Base-by-base conservation (phyloP, 192 early-diverging fungal genomes). In the Gonapodya prolifera region DNA sequence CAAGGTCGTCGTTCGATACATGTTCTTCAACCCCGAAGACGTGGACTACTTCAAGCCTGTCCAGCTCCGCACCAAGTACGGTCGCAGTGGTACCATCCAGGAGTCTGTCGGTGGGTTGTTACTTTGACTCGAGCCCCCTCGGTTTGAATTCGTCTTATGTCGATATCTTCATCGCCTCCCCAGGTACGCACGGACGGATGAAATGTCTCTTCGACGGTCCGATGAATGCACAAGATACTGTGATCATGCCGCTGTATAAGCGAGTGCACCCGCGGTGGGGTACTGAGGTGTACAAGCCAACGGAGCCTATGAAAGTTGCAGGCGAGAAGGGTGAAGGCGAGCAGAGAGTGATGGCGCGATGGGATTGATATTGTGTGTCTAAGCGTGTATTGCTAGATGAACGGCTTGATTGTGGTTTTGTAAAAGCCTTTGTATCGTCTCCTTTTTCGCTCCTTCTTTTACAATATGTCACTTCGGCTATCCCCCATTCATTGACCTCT, bases 231-330 rank as follows among this genome's bases (percentile, higher is more conserved):
- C 93, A 96, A 81, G 97, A 99, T 84, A 96, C 95, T 0, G 86
- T 98, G 33, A 95, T 93, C 90, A 94, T 99, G 94, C 91, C 91
- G 77, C 85, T 99, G 77, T 99, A 95, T 85, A 97, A 99, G 87
- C 88, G 97, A 61, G 88, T 97, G 69, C 98, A 93, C 82, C 97
- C 97, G 77, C 97, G 96, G 85, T 97, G 95, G 97, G 93, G 84
- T 77, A 96, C 95, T 16, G 23, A 45, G 23, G 31, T 78, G 75
- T 78, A 69, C n/a, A 32, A 76, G 32, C n/a, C n/a, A n/a, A n/a
- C n/a, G n/a, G n/a, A n/a, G n/a, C n/a, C n/a, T n/a, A n/a, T n/a
- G n/a, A n/a, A n/a, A n/a, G n/a, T n/a, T n/a, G n/a, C n/a, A n/a
- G n/a, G n/a, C n/a, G n/a, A n/a, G n/a, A n/a, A n/a, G n/a, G n/a